Evolutionary conservation across 192 early-diverging fungal genomes (phyloP), one percentile per base, ranked within the genome.

Genomic region (Entomortierella lignicola): DNA sequence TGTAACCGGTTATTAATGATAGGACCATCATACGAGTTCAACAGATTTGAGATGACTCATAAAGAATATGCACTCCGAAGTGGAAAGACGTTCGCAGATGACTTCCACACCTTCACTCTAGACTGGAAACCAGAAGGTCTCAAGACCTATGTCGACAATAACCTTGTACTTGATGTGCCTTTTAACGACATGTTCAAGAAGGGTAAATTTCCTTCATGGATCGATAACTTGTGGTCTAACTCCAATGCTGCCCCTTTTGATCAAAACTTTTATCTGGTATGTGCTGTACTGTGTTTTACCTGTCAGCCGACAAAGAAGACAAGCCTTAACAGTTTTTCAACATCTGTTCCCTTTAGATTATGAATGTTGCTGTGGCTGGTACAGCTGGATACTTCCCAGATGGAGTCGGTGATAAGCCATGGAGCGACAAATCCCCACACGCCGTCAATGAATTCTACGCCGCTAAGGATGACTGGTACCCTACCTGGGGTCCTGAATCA

Each of bases 331-430:
- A 30, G 29, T 8, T 23, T 48, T 15, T 44, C 26, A 25, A 13
- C 21, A 18, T 20, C 5, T 37, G 5, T 37, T 37, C 34, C 34
- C 4, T 37, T 4, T 47, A 89, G 69, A 88, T 92, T 37, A 71
- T 92, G 77, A 85, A 90, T 48, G 86, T 90, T 15, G 87, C 89
- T 27, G 87, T 91, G 0, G 89, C 86, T 29, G 91, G 91, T 18
- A 84, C 85, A 4, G 71, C 73, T 43, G 85, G 79, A 4, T 91
- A 85, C 66, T 92, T 89, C 60, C 89, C 89, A 30, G 85, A 88
- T 53, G 62, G 63, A 0, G 82, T 56, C 13, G 65, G 66, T 0
- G 31, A 42, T 42, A 90, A 89, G 26, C 91, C 90, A 25, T 92
- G 91, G 91, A 81, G 26, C n/a, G 81, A 86, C 58, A 66, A 39